Evolutionary conservation across 148 eudicot species (phyloP).

Genomic region (Nepenthes gracilis): DNA sequence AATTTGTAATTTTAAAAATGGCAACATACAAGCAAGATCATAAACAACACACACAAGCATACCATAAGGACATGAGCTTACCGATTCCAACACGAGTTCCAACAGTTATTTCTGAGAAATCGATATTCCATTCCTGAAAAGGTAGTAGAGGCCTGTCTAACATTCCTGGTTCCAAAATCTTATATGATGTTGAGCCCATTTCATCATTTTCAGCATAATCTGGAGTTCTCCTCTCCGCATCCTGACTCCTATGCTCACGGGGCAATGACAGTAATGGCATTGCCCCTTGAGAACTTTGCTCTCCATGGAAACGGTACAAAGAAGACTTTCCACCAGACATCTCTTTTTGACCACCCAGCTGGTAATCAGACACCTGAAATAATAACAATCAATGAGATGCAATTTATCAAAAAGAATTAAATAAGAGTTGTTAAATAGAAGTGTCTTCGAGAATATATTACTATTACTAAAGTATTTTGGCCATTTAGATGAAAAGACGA

Average conservation of each 20-base stretch:
- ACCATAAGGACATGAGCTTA: slow-evolving; percentile 17
- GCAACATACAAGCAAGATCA: neutral
- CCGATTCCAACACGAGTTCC: slow-evolving; percentile 99
- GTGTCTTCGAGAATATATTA: too few relatives aligned
- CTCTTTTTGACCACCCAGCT: slow-evolving; percentile 39
- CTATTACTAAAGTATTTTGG: too few relatives aligned
- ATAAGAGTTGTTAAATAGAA: neutral
- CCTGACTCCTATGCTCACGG: slow-evolving; percentile 47
- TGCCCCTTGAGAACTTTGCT: slow-evolving; percentile 70
- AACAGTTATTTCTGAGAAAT: slow-evolving; percentile 77
- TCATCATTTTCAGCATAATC: slow-evolving; percentile 33
- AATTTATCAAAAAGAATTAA: neutral
- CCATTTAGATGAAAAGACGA: too few relatives aligned
- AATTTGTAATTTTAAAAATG: neutral
- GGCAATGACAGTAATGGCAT: slow-evolving; percentile 93
- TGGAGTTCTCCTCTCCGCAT: slow-evolving; percentile 35
- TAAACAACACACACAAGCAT: neutral
- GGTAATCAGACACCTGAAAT: slow-evolving; percentile 42
- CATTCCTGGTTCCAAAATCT: slow-evolving; percentile 56
- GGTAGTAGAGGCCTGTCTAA: slow-evolving; percentile 62
- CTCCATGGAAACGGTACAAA: slow-evolving; percentile 40
- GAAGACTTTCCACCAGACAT: slow-evolving; percentile 41
- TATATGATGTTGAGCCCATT: slow-evolving; percentile 70
- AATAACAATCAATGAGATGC: too few relatives aligned
- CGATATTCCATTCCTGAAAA: slow-evolving; percentile 92